phyloP scores from a whole-genome alignment of 2,329 filamentous ascomycete species.

The Cladosporium halotolerans region DNA sequence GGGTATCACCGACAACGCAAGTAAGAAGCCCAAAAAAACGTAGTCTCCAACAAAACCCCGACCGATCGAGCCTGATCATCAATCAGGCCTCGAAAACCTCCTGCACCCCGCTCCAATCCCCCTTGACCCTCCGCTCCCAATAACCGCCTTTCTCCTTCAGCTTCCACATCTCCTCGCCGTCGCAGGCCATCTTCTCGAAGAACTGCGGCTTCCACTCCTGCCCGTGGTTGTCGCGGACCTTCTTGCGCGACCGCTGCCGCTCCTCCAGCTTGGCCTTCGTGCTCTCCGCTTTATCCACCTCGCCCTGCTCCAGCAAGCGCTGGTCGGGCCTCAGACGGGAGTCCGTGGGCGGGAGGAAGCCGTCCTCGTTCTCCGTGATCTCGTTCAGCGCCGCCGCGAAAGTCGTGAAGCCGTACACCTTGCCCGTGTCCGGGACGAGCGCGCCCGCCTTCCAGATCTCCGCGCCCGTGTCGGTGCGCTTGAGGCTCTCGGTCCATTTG shows the following conservation, averaged over 20 bases:
- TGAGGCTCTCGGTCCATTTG: slow-evolving; percentile 76
- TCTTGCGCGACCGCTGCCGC: slow-evolving; percentile 67
- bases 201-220: slow-evolving; percentile 70
- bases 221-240: slow-evolving; percentile 67
- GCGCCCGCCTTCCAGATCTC: slow-evolving; percentile 73
- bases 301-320: slow-evolving; percentile 72
- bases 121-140: slow-evolving; percentile 75
- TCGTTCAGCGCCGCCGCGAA: slow-evolving; percentile 88
- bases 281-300: slow-evolving; percentile 75
- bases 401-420: slow-evolving; percentile 79
- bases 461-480: slow-evolving; percentile 55
- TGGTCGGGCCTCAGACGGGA: slow-evolving; percentile 81
- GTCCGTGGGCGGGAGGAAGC: slow-evolving; percentile 73
- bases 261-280: slow-evolving; percentile 83
- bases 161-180: slow-evolving; percentile 46
- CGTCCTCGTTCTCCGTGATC: slow-evolving; percentile 71
- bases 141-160: slow-evolving; percentile 79
- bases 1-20: slow-evolving; percentile 11
- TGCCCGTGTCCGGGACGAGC: slow-evolving; percentile 70
- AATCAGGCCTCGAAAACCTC: slow-evolving; percentile 45
- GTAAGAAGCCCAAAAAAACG: not conserved
- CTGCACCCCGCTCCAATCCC: slow-evolving; percentile 57
- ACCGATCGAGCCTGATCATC: not conserved
- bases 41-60: not conserved
- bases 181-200: slow-evolving; percentile 63